Evolutionary conservation across 345 rosid genomes (phyloP), one percentile per base, ranked within the genome.

Genomic region (Eucalyptus coolabah): DNA sequence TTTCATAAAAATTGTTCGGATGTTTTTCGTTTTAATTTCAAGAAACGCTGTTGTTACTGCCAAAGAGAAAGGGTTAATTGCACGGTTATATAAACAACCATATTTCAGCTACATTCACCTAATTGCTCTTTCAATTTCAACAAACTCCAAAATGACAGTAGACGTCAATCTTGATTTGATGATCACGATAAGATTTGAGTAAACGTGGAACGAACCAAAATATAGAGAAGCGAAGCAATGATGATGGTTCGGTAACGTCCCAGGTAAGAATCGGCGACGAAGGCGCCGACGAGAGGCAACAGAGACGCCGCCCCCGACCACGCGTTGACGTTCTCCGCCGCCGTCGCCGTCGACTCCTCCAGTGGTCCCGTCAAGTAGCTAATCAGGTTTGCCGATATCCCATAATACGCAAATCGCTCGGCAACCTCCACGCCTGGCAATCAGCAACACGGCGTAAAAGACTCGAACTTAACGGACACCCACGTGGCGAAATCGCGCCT

Each of bases 191-290:
- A 30, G 16, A 13, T n/a, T 28, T 24, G 45, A 56, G 34, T 16
- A 54, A 32, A 53, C 69, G 63, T 19, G 37, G 67, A 56, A 86
- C 91, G 54, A 21, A 90, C 91, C 56, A 94, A 21, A 87, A 92
- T 92, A 91, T 93, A 94, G 44, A 94, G 88, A 32, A 90, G 69
- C 80, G 95, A 94, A 81, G 95, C 94, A 59, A 92, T 42, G 8
- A 93, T 82, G 17, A 94, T 90, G 50, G 92, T 93, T 82, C 95
- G 93, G 88, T 93, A 94, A 47, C 95, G 93, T 90, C 95, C 95
- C 51, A 92, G 92, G 88, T 88, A 93, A 1, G 93, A 81, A 60
- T 94, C 95, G 16, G 95, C 93, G 87, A 94, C 50, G 89, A 94
- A 92, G 81, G 93, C 95, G 15, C 95, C 95, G 86, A 94, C 89